Base-by-base conservation (phyloP, 2,329 filamentous ascomycete species). In the Magnaporthiopsis incrustans region DNA sequence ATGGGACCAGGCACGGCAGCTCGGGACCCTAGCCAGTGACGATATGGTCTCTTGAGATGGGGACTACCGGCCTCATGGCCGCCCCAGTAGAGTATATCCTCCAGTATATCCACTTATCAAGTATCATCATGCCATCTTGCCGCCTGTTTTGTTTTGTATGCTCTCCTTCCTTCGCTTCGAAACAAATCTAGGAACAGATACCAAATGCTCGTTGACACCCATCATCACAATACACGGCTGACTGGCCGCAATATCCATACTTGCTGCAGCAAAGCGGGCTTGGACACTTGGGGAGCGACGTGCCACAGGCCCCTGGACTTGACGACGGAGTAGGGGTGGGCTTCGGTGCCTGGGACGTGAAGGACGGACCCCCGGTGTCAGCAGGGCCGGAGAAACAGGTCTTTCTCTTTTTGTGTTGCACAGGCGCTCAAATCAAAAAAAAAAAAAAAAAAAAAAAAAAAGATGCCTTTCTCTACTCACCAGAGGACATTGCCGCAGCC, bases 191-290 rank as follows among this genome's bases (percentile, higher is more conserved):
- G 25, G 59, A 25, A 38, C 59, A 60, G 12, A 44, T 18, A 25
- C 59, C 59, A 60, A 38, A 60, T 33, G 35, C 33, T 7, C 33
- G 11, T 50, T 60, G 59, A 27, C 59, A 60, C 14, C 59, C 59
- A 25, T 11, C 59, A 12, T 33, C 59, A 27, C 59, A 60, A 32
- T 38, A 60, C n/a, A 25, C 59, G 12, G 33, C 33, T 15, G 35
- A 35, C 59, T 60, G 59, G 7, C 59, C 59, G 22, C 59, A 60
- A 12, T 26, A 60, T 3, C 59, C 59, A 27, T 60, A 27, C 25
- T 27, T 35, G 59, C 59, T 60, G 59, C 59, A 60, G 59, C 59
- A 60, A 27, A 60, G 44, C 26, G 14, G 14, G 15, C 18, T 22
- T 22, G n/a, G 33, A 8, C 59, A 38, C 18, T 26, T 60, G 25